Evolutionary conservation across 2,329 filamentous ascomycete species (phyloP).

Genomic region (Colletotrichum acutatum): DNA sequence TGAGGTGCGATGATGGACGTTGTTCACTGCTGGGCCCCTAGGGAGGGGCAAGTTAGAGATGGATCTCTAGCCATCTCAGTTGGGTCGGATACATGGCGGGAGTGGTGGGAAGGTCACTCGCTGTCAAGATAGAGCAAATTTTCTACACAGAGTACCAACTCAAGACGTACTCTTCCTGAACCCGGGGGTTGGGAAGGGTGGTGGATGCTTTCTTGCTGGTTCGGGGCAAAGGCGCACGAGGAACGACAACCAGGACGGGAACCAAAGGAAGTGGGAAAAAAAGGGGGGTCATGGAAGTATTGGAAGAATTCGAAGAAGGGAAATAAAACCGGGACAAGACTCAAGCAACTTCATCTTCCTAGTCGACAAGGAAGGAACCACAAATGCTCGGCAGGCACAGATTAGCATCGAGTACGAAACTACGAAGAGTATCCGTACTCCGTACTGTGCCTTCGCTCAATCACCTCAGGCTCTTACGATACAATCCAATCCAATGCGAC

Average conservation of each 20-base stretch:
- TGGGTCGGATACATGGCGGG: neutral
- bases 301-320: slow-evolving; percentile 14
- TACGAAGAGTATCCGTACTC: neutral
- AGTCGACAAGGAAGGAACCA: slow-evolving; percentile 7
- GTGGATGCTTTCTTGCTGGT: slow-evolving; percentile 16
- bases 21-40: neutral
- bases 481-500: slow-evolving; percentile 1
- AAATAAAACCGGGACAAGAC: neutral
- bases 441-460: neutral
- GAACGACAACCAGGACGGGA: slow-evolving; percentile 6
- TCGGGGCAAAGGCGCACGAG: slow-evolving; percentile 28
- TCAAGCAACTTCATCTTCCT: neutral
- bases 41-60: neutral
- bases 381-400: slow-evolving; percentile 22
- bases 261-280: slow-evolving; percentile 5
- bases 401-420: neutral
- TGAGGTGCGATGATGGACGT: neutral
- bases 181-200: slow-evolving; percentile 7
- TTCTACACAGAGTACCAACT: neutral
- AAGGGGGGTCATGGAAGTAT: slow-evolving; percentile 6
- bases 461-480: neutral
- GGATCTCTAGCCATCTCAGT: neutral
- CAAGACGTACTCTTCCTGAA: neutral
- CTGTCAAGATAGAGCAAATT: neutral
- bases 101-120: neutral